phyloP scores from a whole-genome alignment of 129 eudicot species.

The Lactuca saligna region DNA sequence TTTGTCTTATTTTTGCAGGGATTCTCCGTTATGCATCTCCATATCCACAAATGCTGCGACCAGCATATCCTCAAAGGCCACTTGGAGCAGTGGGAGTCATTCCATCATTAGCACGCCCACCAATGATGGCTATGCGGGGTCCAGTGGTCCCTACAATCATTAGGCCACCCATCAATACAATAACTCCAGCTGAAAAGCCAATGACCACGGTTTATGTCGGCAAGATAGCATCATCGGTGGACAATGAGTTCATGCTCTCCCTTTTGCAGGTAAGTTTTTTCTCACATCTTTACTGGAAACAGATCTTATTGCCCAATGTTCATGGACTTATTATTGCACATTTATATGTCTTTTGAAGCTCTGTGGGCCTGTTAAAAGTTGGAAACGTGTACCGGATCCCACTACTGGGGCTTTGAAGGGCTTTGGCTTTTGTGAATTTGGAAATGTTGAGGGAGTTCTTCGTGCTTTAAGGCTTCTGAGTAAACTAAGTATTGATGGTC shows the following conservation, averaged over 20 bases:
- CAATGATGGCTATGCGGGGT: slow-evolving; percentile 58
- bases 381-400: slow-evolving; percentile 96
- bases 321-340: not conserved
- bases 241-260: slow-evolving; percentile 89
- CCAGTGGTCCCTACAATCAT: slow-evolving; percentile 65
- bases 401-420: slow-evolving; percentile 75
- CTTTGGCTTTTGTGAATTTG: slow-evolving; percentile 97
- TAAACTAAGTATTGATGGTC: slow-evolving; percentile 91
- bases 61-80: slow-evolving; percentile 75
- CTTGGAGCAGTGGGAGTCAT: slow-evolving; percentile 50
- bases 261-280: slow-evolving; percentile 67
- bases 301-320: not conserved
- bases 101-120: slow-evolving; percentile 78
- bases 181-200: slow-evolving; percentile 65
- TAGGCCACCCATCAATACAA: slow-evolving; percentile 57
- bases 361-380: slow-evolving; percentile 93
- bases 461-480: slow-evolving; percentile 84
- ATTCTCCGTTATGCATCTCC: slow-evolving; percentile 69
- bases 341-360: slow-evolving; percentile 47
- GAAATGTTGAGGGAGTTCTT: slow-evolving; percentile 91
- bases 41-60: slow-evolving; percentile 71
- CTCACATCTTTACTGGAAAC: not conserved
- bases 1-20: slow-evolving; percentile 65
- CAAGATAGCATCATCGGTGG: slow-evolving; percentile 84
- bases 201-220: slow-evolving; percentile 91